phyloP scores from a whole-genome alignment of 441 rosid genomes.

The Aleurites moluccanus region DNA sequence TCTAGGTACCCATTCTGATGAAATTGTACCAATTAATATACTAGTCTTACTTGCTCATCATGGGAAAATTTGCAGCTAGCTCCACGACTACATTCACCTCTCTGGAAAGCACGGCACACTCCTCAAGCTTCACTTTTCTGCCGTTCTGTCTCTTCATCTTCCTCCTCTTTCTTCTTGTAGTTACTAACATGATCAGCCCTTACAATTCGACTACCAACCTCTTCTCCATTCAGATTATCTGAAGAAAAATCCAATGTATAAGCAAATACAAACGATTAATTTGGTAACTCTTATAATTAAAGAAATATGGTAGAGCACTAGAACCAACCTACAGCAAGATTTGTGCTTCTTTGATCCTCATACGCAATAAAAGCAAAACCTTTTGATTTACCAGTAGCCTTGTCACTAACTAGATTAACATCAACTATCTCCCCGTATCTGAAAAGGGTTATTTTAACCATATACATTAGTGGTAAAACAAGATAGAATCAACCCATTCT shows the following conservation, averaged over 20 bases:
- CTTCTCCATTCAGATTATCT: slow-evolving; percentile 90
- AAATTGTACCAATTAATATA: background rate
- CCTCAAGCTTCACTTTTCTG: slow-evolving; percentile 87
- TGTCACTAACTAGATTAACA: slow-evolving; percentile 85
- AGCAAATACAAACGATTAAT: background rate
- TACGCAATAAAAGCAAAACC: slow-evolving; percentile 90
- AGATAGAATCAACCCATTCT: background rate
- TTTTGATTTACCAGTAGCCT: slow-evolving; percentile 85
- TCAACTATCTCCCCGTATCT: slow-evolving; percentile 92
- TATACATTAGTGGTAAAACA: background rate
- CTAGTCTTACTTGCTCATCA: slow-evolving; percentile 65
- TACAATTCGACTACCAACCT: slow-evolving; percentile 62
- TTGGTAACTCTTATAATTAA: background rate
- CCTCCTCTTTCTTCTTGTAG: slow-evolving; percentile 81
- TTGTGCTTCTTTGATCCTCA: slow-evolving; percentile 92
- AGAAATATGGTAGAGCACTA: background rate
- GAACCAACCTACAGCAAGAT: slow-evolving; percentile 82
- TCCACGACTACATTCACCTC: slow-evolving; percentile 86
- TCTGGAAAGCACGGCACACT: slow-evolving; percentile 88
- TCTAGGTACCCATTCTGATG: background rate
- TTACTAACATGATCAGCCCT: slow-evolving; percentile 72
- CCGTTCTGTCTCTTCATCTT: slow-evolving; percentile 67
- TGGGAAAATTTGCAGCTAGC: slow-evolving; percentile 91
- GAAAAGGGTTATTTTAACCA: background rate
- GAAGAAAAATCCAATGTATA: slow-evolving; percentile 15